Conservation (phyloP, 2,329 filamentous ascomycete genomes). For the Pestalotiopsis sp. region DNA sequence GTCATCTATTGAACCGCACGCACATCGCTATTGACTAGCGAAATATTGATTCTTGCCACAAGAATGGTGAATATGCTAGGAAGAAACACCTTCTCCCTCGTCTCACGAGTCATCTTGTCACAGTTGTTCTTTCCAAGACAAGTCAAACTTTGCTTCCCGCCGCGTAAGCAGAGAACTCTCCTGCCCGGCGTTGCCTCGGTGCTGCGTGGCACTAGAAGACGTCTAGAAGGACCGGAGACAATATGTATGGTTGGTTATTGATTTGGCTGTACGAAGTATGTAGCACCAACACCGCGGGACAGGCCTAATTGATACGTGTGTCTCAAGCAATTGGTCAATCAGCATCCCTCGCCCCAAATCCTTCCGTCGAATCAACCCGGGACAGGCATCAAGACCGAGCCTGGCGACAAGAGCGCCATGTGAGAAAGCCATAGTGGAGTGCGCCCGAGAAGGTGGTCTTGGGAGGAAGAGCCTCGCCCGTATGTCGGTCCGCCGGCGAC, state of each 20-base stretch:
- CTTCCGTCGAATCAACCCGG: background rate
- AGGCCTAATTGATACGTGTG: background rate
- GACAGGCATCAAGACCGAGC: background rate
- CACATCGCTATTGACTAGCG: too few species aligned
- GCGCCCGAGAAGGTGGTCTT: background rate
- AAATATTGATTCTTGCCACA: too few species aligned
- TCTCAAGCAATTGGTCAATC: background rate
- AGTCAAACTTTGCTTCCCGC: background rate
- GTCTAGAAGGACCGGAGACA: constrained; percentile 1
- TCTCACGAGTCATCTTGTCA: background rate
- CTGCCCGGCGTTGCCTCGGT: background rate
- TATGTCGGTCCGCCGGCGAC: background rate
- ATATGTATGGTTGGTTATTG: background rate
- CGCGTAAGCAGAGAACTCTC: background rate
- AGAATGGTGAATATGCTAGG: background rate
- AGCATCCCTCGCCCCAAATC: background rate
- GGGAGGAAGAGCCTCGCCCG: background rate
- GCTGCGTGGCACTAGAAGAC: constrained; percentile 2
- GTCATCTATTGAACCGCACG: too few species aligned
- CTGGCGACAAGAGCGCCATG: background rate
- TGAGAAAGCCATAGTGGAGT: background rate
- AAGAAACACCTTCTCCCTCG: background rate
- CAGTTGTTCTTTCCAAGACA: background rate
- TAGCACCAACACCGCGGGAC: background rate
- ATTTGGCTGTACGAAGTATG: background rate